Evolutionary conservation across 805 yeast genomes (phyloP).

Genomic region (Candida maesae): DNA sequence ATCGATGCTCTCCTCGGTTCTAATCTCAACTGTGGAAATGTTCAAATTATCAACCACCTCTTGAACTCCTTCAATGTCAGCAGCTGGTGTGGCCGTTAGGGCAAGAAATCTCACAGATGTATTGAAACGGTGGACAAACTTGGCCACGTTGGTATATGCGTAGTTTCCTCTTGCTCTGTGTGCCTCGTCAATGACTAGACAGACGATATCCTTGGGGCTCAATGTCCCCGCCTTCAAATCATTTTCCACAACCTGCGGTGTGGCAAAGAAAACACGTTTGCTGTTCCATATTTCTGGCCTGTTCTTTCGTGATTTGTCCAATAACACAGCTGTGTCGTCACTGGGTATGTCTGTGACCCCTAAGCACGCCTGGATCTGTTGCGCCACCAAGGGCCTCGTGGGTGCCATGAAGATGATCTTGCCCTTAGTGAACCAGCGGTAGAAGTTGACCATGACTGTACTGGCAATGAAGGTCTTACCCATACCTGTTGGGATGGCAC

Average conservation of each 20-base stretch:
- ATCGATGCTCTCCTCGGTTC: slow-evolving; percentile 84
- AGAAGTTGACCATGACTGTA: slow-evolving; percentile 86
- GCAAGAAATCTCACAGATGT: slow-evolving; percentile 75
- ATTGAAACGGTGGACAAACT: slow-evolving; percentile 57
- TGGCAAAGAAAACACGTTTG: slow-evolving; percentile 82
- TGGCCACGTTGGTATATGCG: slow-evolving; percentile 82
- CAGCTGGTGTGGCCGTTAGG: slow-evolving; percentile 93
- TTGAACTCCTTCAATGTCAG: slow-evolving; percentile 85
- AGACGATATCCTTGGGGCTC: slow-evolving; percentile 69
- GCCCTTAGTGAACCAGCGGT: slow-evolving; percentile 75
- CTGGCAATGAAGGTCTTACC: slow-evolving; percentile 97
- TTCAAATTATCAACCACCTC: slow-evolving; percentile 68
- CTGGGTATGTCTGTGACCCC: slow-evolving; percentile 81
- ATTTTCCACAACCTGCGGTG: slow-evolving; percentile 95
- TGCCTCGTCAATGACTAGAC: slow-evolving; percentile 91
- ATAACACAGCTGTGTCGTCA: slow-evolving; percentile 70
- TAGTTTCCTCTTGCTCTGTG: slow-evolving; percentile 90
- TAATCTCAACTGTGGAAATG: slow-evolving; percentile 75
- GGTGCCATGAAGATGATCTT: slow-evolving; percentile 96
- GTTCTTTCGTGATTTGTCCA: slow-evolving; percentile 54
- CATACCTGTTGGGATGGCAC: slow-evolving; percentile 95
- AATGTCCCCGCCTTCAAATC: slow-evolving; percentile 74
- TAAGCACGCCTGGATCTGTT: slow-evolving; percentile 90
- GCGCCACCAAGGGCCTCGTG: slow-evolving; percentile 92
- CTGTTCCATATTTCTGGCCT: slow-evolving; percentile 75